Base-by-base conservation (phyloP, 176 grass and related monocot genomes). In the Hordeum vulgare region DNA sequence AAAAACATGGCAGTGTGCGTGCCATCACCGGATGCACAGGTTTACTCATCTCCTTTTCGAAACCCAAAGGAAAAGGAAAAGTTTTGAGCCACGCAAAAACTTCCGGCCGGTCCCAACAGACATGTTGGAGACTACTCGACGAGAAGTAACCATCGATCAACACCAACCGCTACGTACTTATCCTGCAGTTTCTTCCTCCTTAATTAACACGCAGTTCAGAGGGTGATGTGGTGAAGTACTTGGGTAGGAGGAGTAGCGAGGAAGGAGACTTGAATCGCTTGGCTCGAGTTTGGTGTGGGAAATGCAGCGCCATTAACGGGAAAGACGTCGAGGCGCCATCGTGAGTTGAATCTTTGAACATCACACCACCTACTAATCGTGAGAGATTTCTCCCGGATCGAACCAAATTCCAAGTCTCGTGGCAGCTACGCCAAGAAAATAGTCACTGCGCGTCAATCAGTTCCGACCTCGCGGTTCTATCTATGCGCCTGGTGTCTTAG, bases 261-360 rank as follows among this genome's bases (percentile, higher is more conserved):
- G 41, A 44, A 44, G 41, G 10, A 44, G 41, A 49, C 45, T 49
- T 49, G 33, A 67, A 53, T 49, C 53, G 53, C 37, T 71, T 88
- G 65, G 64, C 65, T 78, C 12, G 8, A 54, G 64, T 57, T 70
- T 47, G 13, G 44, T 47, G 44, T 5, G 1, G 23, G 49, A 4
- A 70, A 59, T 3, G 85, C 85, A 59, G 13, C 5, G 85, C 72
- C 79, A 71, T 47, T 35, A 59, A 60, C 25, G 25, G 0, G 85
- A 74, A 3, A 37, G 72, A 39, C 82, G 71, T 47, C 40, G 9
- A 49, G 15, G 51, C 49, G 63, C n/a, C 72, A 69, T 87, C 40
- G 71, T n/a, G 71, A 14, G 11, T 47, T 87, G 27, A 82, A 70
- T 35, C 59, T 61, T 33, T 42, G 78, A 13, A 47, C 69, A 58